Evolutionary conservation across 148 eudicot species (phyloP).

Genomic region (Oxyria digyna): DNA sequence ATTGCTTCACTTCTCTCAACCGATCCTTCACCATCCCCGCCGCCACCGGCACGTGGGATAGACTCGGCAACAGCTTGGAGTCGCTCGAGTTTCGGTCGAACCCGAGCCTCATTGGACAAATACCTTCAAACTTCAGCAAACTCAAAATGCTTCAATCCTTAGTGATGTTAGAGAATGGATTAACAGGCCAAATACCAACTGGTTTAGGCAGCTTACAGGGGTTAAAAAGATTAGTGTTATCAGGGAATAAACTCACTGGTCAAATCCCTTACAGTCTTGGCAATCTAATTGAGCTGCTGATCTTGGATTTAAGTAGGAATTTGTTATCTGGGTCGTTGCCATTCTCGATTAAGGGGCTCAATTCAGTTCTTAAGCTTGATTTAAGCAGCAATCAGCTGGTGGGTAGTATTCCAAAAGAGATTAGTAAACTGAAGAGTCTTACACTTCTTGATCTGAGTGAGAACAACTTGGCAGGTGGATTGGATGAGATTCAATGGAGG

Average conservation of each 20-base stretch:
- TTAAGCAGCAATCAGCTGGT: constrained; percentile 50
- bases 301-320: constrained; percentile 71
- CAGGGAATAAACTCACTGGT: constrained; percentile 45
- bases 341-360: constrained; percentile 36
- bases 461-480: constrained; percentile 58
- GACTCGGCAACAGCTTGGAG: constrained; percentile 34
- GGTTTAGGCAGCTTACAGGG: constrained; percentile 40
- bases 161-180: constrained; percentile 53
- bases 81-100: constrained; percentile 74
- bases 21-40: constrained; percentile 35
- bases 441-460: constrained; percentile 66
- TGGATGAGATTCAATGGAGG: constrained; percentile 30
- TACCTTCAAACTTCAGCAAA: constrained; percentile 39
- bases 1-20: constrained; percentile 38
- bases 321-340: constrained; percentile 56
- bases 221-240: constrained; percentile 50
- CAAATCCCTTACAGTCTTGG: constrained; percentile 41
- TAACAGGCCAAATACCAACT: constrained; percentile 45
- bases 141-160: constrained; percentile 56
- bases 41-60: constrained; percentile 37
- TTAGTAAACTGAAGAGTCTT: constrained; percentile 42
- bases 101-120: constrained; percentile 45
- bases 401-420: constrained; percentile 43
- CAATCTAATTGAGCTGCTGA: constrained; percentile 44
- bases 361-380: constrained; percentile 72